phyloP scores from a whole-genome alignment of 176 grass and related monocot genomes.

The Avena atlantica region DNA sequence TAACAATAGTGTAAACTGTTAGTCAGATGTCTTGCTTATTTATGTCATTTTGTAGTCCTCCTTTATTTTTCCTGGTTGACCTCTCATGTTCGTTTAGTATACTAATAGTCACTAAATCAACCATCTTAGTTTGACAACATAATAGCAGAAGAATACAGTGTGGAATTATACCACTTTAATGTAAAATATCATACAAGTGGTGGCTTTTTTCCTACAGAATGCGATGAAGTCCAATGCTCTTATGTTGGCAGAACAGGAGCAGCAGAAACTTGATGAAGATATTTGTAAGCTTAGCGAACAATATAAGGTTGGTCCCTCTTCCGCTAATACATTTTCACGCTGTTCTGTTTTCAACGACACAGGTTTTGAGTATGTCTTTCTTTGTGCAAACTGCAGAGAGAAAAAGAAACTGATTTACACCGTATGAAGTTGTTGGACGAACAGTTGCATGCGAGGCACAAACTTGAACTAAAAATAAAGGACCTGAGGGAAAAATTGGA shows the following conservation, averaged over 20 bases:
- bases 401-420: conserved; percentile 57
- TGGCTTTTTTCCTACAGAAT: conserved; percentile 47
- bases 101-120: conserved; percentile 39
- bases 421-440: conserved; percentile 46
- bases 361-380: background rate
- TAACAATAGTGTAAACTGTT: background rate
- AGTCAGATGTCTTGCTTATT: background rate
- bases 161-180: conserved; percentile 32
- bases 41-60: background rate
- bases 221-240: conserved; percentile 48
- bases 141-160: conserved; percentile 48
- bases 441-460: conserved; percentile 61
- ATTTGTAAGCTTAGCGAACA: conserved; percentile 57
- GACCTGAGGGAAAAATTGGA: conserved; percentile 59
- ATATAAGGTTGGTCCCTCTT: conserved; percentile 56
- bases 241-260: conserved; percentile 65
- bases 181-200: background rate
- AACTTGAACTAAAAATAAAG: conserved; percentile 77
- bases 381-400: conserved; percentile 51
- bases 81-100: background rate
- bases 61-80: background rate
- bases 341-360: background rate
- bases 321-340: background rate
- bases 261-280: conserved; percentile 63
- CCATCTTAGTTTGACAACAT: conserved; percentile 36